Base-by-base conservation (phyloP, 2,329 filamentous ascomycete genomes). In the Pseudonectria foliicola region DNA sequence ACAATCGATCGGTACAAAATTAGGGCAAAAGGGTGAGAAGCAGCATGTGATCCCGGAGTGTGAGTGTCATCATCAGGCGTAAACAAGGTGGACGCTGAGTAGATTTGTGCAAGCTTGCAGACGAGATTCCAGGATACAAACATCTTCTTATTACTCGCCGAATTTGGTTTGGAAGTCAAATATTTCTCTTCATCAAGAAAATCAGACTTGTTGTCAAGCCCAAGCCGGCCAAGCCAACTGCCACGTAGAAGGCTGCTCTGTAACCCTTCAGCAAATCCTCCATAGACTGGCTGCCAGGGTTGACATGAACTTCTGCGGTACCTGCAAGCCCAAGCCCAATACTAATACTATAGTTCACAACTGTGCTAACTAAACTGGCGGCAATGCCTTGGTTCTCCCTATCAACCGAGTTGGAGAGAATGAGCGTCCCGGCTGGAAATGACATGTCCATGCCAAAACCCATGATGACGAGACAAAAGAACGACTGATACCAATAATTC, bases 281-380 rank as follows among this genome's bases (percentile, higher is more conserved):
- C 3, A 10, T 13, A 0, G 47, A 44, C 13, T 39, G 13, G 1
- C 46, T 46, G 0, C 53, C 59, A 0, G 44, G 34, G 4, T 53
- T 46, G 0, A 64, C 51, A 6, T 63, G 57, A 0, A 59, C 56
- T 48, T 83, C 77, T 3, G 82, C 70, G 0, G 77, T 82, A 0
- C 77, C 79, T 0, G 79, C 79, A 29, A 85, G 70, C 0, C 80
- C 81, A 0, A 85, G 63, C 0, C 75, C 77, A 3, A 84, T 55
- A 2, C 75, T 76, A 24, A 85, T 82, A 38, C 71, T 72, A 50
- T 84, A 85, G 54, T 85, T 83, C 41, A 84, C 73, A 10, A 80
- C 64, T 0, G 78, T 82, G 38, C 71, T 77, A 23, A 82, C 73
- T 6, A 84, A 53, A 13, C 68, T 74, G 8, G 63, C 66, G 1